phyloP scores from a whole-genome alignment of 441 rosid genomes.

The Populus hybrid region DNA sequence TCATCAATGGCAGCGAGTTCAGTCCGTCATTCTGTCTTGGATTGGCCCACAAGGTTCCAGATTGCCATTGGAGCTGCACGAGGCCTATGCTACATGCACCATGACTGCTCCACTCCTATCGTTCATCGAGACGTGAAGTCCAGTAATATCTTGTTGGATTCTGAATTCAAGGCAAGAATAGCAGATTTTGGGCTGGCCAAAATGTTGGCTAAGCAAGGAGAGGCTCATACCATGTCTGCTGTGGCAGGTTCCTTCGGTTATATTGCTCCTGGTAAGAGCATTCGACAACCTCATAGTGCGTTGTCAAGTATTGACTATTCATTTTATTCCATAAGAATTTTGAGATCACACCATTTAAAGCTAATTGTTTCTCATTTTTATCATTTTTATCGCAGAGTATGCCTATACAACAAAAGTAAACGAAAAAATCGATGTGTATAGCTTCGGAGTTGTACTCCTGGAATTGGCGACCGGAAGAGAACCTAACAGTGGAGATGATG shows the following conservation, averaged over 20 bases:
- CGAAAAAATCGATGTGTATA: slow-evolving; percentile 62
- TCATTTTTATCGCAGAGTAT: slow-evolving; percentile 37
- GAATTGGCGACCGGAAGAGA: slow-evolving; percentile 64
- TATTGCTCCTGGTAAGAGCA: slow-evolving; percentile 79
- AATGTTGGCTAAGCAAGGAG: slow-evolving; percentile 55
- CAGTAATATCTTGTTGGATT: slow-evolving; percentile 78
- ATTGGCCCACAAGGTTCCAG: slow-evolving; percentile 67
- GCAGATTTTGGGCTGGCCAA: slow-evolving; percentile 95
- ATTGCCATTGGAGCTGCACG: slow-evolving; percentile 80
- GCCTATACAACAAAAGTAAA: slow-evolving; percentile 43
- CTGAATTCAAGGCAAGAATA: slow-evolving; percentile 62
- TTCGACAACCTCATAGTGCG: neutral
- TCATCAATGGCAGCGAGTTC: slow-evolving; percentile 14
- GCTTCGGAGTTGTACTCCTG: slow-evolving; percentile 64
- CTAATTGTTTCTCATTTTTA: neutral
- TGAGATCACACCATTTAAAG: neutral
- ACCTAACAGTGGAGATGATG: slow-evolving; percentile 45
- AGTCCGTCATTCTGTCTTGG: slow-evolving; percentile 24
- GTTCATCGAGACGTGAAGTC: slow-evolving; percentile 89
- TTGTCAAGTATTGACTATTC: neutral
- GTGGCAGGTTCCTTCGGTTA: slow-evolving; percentile 91
- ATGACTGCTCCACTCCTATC: slow-evolving; percentile 64
- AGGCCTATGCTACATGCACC: slow-evolving; percentile 90
- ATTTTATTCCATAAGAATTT: neutral
- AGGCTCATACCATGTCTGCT: slow-evolving; percentile 64